A percentile compares a stretch with the other conserved stretches of the same genome.
These are phyloP conservation scores for Pythium oligandrum DNA, from an alignment of 352 stramenopile species.

Conservation along the genomic window DNA sequence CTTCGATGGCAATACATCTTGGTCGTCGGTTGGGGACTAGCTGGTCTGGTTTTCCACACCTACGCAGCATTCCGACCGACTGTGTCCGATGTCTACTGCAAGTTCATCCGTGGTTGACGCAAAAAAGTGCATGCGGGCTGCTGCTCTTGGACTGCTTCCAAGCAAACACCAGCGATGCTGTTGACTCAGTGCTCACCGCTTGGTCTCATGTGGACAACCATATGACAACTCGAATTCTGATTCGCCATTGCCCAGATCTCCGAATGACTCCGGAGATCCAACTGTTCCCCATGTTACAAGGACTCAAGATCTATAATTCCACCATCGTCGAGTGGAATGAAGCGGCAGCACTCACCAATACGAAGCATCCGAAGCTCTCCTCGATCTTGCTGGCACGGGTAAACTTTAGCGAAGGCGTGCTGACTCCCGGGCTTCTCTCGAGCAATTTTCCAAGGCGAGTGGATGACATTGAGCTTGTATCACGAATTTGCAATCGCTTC, in stretches of 20 bases:
- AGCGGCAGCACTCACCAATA: conserved; percentile 21
- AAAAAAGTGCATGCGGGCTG: conserved; percentile 21
- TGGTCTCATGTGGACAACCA: conserved; percentile 16
- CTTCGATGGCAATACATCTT: too few species aligned
- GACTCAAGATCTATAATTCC: conserved; percentile 35
- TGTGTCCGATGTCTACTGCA: conserved; percentile 15
- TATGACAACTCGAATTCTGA: conserved; percentile 17
- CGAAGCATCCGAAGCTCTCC: conserved; percentile 16
- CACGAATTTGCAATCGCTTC: conserved; percentile 11
- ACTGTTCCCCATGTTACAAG: conserved; percentile 15
- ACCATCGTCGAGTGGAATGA: conserved; percentile 21
- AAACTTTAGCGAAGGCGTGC: conserved; percentile 10
- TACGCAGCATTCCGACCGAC: conserved; percentile 11
- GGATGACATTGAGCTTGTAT: conserved; percentile 12
- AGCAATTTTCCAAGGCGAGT: conserved; percentile 9
- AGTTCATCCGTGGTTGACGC: conserved; percentile 18
- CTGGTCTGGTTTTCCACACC: conserved; percentile 19
- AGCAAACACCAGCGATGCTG: conserved; percentile 5
- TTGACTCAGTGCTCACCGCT: conserved; percentile 7
- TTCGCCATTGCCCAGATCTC: conserved; percentile 24
- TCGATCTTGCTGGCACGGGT: conserved; percentile 22
- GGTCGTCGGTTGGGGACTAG: conserved; percentile 10
- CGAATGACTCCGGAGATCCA: conserved; percentile 16
- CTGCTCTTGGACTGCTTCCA: conserved; percentile 23
- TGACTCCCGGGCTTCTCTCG: conserved; percentile 5